Percentiles rank a stretch among this genome's conserved stretches.
Evolutionary conservation across 345 rosid species (phyloP).

Genomic region (Citrus unshiu): DNA sequence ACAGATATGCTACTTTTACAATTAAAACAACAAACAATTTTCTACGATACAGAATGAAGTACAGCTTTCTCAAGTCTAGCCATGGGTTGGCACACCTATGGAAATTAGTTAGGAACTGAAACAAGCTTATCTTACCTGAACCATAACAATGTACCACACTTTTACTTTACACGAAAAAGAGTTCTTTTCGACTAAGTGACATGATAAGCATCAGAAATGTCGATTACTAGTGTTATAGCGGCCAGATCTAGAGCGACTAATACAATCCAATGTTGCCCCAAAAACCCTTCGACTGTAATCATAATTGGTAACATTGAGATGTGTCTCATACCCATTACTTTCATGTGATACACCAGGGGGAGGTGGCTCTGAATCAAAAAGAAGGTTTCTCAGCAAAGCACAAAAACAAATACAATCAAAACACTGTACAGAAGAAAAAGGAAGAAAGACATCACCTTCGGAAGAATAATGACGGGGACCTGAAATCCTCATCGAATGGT

Average conservation of each 20-base stretch:
- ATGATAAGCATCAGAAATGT: conserved; percentile 22
- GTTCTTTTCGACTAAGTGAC: neutral
- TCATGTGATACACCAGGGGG: conserved; percentile 53
- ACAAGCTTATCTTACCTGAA: neutral
- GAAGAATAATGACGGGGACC: conserved; percentile 17
- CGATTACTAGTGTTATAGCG: conserved; percentile 44
- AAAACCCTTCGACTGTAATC: conserved; percentile 60
- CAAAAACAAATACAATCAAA: neutral
- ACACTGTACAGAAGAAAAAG: neutral
- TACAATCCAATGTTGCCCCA: conserved; percentile 53
- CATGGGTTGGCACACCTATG: neutral
- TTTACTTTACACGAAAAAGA: neutral
- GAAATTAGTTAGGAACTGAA: neutral
- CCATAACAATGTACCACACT: neutral
- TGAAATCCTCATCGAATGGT: conserved; percentile 33
- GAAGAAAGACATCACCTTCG: conserved; percentile 30
- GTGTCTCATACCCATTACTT: conserved; percentile 50
- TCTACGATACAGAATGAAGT: neutral
- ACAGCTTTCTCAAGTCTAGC: neutral
- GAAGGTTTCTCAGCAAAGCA: conserved; percentile 15
- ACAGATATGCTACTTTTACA: neutral
- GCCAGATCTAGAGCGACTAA: conserved; percentile 52
- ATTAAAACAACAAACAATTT: neutral
- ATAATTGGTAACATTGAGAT: conserved; percentile 39
- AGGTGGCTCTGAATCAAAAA: conserved; percentile 40